Evolutionary conservation across 148 eudicot species (phyloP).

Genomic region (Vaccinium myrtillus): DNA sequence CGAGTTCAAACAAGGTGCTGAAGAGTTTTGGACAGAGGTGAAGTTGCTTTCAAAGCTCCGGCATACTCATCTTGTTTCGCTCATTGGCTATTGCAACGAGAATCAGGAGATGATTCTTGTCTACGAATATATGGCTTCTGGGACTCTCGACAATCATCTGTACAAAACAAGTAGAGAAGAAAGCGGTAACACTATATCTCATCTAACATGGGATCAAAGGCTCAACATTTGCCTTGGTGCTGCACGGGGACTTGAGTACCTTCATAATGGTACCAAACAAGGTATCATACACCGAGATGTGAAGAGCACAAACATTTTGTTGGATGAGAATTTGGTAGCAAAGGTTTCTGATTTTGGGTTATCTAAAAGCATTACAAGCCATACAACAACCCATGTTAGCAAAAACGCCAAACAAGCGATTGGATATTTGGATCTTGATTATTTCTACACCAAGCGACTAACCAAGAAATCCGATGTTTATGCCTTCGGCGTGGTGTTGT

Average conservation of each 20-base stretch:
- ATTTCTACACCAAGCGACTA: background rate
- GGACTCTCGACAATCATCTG: background rate
- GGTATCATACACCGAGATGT: background rate
- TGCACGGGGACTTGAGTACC: background rate
- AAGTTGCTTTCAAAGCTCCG: background rate
- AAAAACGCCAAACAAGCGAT: background rate
- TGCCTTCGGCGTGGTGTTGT: conserved; percentile 12
- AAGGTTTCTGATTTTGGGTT: background rate
- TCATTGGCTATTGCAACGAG: background rate
- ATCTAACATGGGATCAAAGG: background rate
- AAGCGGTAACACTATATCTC: background rate
- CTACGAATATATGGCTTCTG: background rate
- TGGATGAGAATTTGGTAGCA: conserved; percentile 18
- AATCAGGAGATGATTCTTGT: background rate
- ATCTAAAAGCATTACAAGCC: background rate
- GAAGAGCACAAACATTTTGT: background rate
- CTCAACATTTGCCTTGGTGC: background rate
- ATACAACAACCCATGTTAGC: background rate
- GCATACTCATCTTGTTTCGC: background rate
- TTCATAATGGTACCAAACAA: background rate
- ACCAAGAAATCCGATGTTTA: background rate
- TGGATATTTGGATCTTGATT: background rate
- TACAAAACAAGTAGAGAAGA: background rate
- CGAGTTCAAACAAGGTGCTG: background rate
- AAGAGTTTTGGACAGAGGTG: background rate